Conservation (phyloP, 2,329 filamentous ascomycete genomes). For the Clonostachys byssicola region DNA sequence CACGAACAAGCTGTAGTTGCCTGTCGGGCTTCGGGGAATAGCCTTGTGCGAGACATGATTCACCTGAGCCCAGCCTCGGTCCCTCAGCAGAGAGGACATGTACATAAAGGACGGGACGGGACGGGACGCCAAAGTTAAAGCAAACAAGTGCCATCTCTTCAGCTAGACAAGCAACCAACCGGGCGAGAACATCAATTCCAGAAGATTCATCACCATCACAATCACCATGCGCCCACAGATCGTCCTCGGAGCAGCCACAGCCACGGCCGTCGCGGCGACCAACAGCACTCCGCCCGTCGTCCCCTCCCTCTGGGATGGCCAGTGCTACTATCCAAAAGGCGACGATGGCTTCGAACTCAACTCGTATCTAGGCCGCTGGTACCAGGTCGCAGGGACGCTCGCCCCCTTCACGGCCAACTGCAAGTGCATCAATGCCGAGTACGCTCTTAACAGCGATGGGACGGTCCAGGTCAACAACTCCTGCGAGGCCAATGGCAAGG, state of each 20-base stretch:
- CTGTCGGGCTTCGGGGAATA: too few relatives aligned
- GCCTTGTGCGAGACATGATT: too few relatives aligned
- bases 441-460: constrained; percentile 20
- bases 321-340: constrained; percentile 20
- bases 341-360: constrained; percentile 18
- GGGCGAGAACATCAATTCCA: too few relatives aligned
- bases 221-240: constrained; percentile 5
- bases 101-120: too few relatives aligned
- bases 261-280: constrained; percentile 4
- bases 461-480: constrained; percentile 24
- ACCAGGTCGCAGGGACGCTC: constrained; percentile 22
- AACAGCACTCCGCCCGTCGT: constrained; percentile 13
- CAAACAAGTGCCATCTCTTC: too few relatives aligned
- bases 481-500: constrained; percentile 15
- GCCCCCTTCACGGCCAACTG: constrained; percentile 20
- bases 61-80: too few relatives aligned
- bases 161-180: too few relatives aligned
- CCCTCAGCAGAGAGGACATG: too few relatives aligned
- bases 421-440: constrained; percentile 24
- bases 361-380: constrained; percentile 24
- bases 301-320: constrained; percentile 20
- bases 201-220: neutral
- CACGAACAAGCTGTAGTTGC: too few relatives aligned
- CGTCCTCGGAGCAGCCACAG: constrained; percentile 3
- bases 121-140: too few relatives aligned